Evolutionary conservation across 164 flowering plant species (phyloP), one percentile per base, ranked within the genome.

Genomic region (Tinospora cordifolia): DNA sequence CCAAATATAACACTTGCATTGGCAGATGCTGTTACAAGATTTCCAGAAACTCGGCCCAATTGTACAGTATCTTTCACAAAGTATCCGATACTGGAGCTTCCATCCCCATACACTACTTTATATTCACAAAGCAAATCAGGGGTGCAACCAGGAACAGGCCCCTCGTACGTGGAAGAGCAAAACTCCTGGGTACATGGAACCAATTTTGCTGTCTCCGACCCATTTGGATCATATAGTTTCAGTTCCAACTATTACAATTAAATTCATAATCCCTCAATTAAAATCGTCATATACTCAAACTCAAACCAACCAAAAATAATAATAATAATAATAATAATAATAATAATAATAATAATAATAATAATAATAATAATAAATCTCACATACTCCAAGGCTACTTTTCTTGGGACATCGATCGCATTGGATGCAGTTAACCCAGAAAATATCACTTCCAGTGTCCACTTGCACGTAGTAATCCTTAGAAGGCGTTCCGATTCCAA

Each of bases 401-500:
- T 77, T 85, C 67, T 14, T 84, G 12, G 98, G 97, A 71, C 99
- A 95, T 47, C 81, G 79, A 3, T 15, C 76, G 78, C 99, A 95
- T 60, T 87, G 81, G 60, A 86, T 79, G 70, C 99, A 92, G 78
- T 95, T 92, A 26, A 92, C 93, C 99, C 99, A 95, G 72, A 90
- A 80, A 34, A 89, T 84, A 67, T 90, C 94, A 74, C 88, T 95
- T 66, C 98, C 99, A 0, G 99, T 92, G 72, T 92, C 99, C 2
- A 95, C 94, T 82, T 92, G 98, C 58, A 90, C 88, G 76, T 83
- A 89, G 68, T 85, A 90, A 66, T 83, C 84, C 80, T 85, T 85
- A 13, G 92, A 24, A 41, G 99, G 99, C 19, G 90, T 86, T 69
- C 99, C 99, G 54, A 94, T 80, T 57, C 85, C 89, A 70, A 95